Evolutionary conservation across 2,329 filamentous ascomycete species (phyloP), one percentile per base, ranked within the genome.

Genomic region (Scorias spongiosa): DNA sequence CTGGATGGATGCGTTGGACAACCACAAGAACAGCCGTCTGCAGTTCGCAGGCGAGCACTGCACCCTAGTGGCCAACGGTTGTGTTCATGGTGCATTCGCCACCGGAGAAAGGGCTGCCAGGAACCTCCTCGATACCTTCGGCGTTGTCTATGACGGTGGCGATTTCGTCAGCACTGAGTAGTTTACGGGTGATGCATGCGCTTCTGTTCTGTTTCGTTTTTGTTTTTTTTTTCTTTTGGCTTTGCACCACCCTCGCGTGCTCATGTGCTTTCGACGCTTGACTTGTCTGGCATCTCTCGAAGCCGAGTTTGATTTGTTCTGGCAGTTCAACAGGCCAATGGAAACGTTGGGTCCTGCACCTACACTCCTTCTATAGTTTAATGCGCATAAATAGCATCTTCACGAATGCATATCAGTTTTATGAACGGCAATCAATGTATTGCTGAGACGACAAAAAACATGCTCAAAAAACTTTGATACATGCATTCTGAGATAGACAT

Each of bases 1-100:
- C 7, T 50, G 64, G 29, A 56, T 63, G 14, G 50, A 58, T 15
- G 63, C 64, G 8, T 48, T 67, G 14, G 55, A 64, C 38, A 58
- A 59, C 39, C 61, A 64, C 44, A 58, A 60, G 41, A 46, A 42
- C 14, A 62, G 55, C 32, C 53, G 60, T 44, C 52, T 67, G 42
- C 65, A 67, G 45, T 66, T 67, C 42, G 65, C 65, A 1, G 65
- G 65, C 29, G 54, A 56, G 44, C 54, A 56, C 48, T 65, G 62
- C 44, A 63, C 63, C 29, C 45, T 61, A 48, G 56, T 59, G 26
- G 64, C 59, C 14, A 66, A 66, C 50, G 64, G 64, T 29, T 67
- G 64, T 51, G 64, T 67, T 18, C 64, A 67, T 50, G 64, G 64
- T 17, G 64, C 64, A n/a, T 67, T 66, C 47, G 62, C 62, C 42